phyloP scores from a whole-genome alignment of 2,329 filamentous ascomycete species.

The Sclerotinia subarctica region DNA sequence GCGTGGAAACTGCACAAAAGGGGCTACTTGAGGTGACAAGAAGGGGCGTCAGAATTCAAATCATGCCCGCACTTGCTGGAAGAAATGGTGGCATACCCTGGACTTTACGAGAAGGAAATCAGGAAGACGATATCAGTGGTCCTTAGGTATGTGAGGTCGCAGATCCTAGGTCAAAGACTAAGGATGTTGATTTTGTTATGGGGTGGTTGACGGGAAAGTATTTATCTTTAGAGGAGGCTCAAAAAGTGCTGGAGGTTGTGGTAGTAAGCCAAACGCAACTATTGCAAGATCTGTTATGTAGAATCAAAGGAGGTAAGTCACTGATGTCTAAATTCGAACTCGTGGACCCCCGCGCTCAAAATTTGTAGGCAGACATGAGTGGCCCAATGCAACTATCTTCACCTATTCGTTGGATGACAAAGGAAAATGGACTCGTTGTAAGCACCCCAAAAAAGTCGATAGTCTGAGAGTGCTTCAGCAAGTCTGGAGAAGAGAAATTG shows the following conservation, averaged over 20 bases:
- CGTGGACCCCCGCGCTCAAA: not conserved
- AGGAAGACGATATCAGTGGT: not conserved
- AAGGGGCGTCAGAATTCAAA: not conserved
- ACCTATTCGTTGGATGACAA: not conserved
- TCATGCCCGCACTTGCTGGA: slow-evolving; percentile 2
- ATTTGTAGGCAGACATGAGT: not conserved
- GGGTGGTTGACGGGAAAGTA: not conserved
- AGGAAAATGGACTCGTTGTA: not conserved
- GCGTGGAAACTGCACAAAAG: slow-evolving; percentile 1
- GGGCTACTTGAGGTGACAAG: slow-evolving; percentile 1
- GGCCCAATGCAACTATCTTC: not conserved
- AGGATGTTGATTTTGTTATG: slow-evolving; percentile 1
- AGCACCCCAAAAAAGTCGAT: not conserved
- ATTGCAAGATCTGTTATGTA: not conserved
- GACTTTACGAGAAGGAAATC: not conserved
- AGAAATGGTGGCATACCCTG: not conserved
- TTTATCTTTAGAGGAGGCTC: not conserved
- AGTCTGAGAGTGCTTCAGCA: not conserved
- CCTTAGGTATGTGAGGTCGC: not conserved
- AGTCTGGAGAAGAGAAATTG: not conserved
- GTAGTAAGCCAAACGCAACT: not conserved
- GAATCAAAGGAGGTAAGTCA: not conserved
- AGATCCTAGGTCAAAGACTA: not conserved
- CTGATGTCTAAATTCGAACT: not conserved
- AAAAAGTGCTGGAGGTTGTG: slow-evolving; percentile 12